These are phyloP conservation scores for Odontarrhena argentea DNA, from an alignment of 345 rosid genomes.

Conservation along the genomic window DNA sequence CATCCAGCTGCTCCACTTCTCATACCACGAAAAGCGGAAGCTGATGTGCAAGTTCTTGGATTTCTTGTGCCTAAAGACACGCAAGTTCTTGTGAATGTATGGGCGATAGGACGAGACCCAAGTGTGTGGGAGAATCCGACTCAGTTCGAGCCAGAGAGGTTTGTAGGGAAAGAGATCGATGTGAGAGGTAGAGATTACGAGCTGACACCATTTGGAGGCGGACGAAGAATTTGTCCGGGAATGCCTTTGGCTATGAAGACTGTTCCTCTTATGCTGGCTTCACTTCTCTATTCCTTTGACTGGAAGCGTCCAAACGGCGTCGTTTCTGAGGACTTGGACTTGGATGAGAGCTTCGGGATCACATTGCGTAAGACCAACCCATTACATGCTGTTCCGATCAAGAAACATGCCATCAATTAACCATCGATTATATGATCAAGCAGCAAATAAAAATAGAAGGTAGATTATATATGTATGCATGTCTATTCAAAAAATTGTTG, in stretches of 20 bases:
- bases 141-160: slow-evolving; percentile 43
- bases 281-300: slow-evolving; percentile 48
- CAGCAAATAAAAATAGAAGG: no score
- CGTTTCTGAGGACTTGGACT: slow-evolving; percentile 43
- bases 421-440: background rate
- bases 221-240: slow-evolving; percentile 45
- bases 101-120: slow-evolving; percentile 49
- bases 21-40: slow-evolving; percentile 38
- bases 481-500: no score
- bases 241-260: slow-evolving; percentile 45
- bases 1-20: slow-evolving; percentile 36
- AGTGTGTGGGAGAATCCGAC: slow-evolving; percentile 38
- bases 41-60: slow-evolving; percentile 38
- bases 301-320: slow-evolving; percentile 48
- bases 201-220: slow-evolving; percentile 36
- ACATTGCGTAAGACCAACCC: slow-evolving; percentile 43
- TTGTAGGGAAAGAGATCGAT: slow-evolving; percentile 31
- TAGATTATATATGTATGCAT: no score
- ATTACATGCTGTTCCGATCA: slow-evolving; percentile 32
- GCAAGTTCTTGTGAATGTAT: slow-evolving; percentile 44
- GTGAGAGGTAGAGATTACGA: slow-evolving; percentile 39
- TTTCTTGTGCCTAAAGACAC: slow-evolving; percentile 38
- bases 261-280: slow-evolving; percentile 49
- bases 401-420: slow-evolving; percentile 15
- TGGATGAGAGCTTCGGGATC: slow-evolving; percentile 43